Evolutionary conservation across 306 rosid species (phyloP), one percentile per base, ranked within the genome.

Genomic region (Lotus japonicus): DNA sequence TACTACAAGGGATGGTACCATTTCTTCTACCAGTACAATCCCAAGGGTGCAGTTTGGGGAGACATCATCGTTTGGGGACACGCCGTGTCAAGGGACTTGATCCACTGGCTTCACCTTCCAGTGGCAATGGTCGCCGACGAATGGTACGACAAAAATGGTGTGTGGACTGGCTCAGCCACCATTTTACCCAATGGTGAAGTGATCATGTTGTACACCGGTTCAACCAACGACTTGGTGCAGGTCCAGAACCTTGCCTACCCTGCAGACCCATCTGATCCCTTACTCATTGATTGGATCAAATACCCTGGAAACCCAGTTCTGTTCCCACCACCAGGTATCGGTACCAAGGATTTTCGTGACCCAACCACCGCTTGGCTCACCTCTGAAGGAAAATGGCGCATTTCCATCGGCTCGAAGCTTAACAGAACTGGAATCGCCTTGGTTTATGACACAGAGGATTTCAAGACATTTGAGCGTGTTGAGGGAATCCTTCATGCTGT

Each of bases 131-230:
- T 79, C 0, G 80, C 86, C 0, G 98, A 92, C 43, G 56, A 89
- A 10, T 92, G 98, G 98, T 89, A 87, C 19, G 98, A 92, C 76
- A 12, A 44, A 21, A 81, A 75, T 13, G 98, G 98, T 9, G 96
- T 87, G 7, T 92, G 96, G 96, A 85, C 96, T 0, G 98, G 98
- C 12, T 92, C 98, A 12, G 96, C 98, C 64, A 89, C 98, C 43
- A 66, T 89, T 73, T 84, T 92, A 51, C 85, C 81, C 0, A 74
- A 85, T 60, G 95, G 70, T 42, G 66, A 73, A 67, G 67, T 92
- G 17, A 43, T 84, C 83, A 87, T 92, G 98, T 70, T 92, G 7
- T 92, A 92, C 85, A 92, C 98, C 0, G 98, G 98, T 45, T 87
- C 88, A 51, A 87, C 96, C 73, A 87, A 85, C 5, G 83, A 82